These are phyloP conservation scores for Aureobasidium sp. DNA, from an alignment of 2,329 filamentous ascomycete genomes.

Conservation along the genomic window DNA sequence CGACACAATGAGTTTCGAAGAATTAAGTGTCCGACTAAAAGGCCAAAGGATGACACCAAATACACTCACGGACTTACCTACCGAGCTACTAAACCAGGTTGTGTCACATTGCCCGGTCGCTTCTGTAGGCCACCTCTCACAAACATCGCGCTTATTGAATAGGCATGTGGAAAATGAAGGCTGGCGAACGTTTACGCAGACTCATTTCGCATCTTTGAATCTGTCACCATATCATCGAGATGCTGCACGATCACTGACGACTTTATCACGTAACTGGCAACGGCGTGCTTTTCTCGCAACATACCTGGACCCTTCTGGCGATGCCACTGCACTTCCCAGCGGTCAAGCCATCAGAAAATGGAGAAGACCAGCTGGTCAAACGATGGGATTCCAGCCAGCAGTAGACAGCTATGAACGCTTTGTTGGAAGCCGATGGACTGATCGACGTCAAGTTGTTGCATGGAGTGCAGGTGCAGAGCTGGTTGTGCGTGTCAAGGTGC, in stretches of 20 bases:
- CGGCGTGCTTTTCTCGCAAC: conserved; percentile 49
- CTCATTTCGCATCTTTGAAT: conserved; percentile 41
- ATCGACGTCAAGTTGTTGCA: conserved; percentile 50
- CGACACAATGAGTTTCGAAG: background rate
- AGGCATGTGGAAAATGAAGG: conserved; percentile 41
- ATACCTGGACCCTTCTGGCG: conserved; percentile 40
- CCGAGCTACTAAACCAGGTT: conserved; percentile 34
- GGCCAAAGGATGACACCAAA: conserved; percentile 7
- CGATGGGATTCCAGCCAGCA: conserved; percentile 53
- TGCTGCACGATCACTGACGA: conserved; percentile 48
- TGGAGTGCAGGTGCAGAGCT: conserved; percentile 56
- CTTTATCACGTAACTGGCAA: conserved; percentile 51
- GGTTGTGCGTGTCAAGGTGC: conserved; percentile 43
- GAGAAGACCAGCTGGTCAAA: conserved; percentile 42
- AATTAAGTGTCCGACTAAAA: conserved; percentile 1
- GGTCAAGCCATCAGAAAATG: conserved; percentile 31
- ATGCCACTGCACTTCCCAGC: conserved; percentile 28
- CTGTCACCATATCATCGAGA: conserved; percentile 41
- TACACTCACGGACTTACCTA: conserved; percentile 31
- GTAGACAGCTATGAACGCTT: conserved; percentile 53
- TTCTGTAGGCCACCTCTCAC: conserved; percentile 38
- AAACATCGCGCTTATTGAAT: conserved; percentile 41
- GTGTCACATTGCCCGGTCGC: conserved; percentile 38
- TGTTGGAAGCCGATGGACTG: conserved; percentile 38
- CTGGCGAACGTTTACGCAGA: conserved; percentile 44